A percentile compares a stretch with the other conserved stretches of the same genome.
phyloP scores from a whole-genome alignment of 371 early-diverging fungal genomes.

The Mucor saturninus region DNA sequence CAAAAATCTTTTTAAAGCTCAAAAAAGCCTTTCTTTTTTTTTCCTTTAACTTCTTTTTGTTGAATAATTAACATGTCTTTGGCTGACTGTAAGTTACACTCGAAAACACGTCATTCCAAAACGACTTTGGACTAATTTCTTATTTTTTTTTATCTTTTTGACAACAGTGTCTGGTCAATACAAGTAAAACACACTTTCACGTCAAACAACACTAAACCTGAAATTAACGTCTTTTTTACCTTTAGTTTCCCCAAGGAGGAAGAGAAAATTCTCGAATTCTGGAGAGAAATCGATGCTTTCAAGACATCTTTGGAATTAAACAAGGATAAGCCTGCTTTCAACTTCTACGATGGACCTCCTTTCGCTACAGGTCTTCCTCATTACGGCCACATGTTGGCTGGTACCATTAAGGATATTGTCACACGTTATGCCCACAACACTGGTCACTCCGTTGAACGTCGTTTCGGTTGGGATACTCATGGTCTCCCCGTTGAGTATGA shows the following conservation, averaged over 20 bases:
- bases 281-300: slow-evolving; percentile 99
- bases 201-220: background rate
- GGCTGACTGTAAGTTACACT: slow-evolving; percentile 47
- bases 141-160: background rate
- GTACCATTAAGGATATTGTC: slow-evolving; percentile 99
- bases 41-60: slow-evolving; percentile 8
- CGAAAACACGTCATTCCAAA: background rate
- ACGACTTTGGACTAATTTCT: background rate
- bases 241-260: slow-evolving; percentile 94
- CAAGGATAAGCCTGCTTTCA: slow-evolving; percentile 84
- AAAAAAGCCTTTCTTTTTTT: slow-evolving; percentile 12
- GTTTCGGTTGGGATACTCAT: slow-evolving; percentile 99
- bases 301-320: slow-evolving; percentile 92
- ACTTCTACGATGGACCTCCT: slow-evolving; percentile 99
- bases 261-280: slow-evolving; percentile 93
- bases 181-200: slow-evolving; percentile 41
- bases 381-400: slow-evolving; percentile 99
- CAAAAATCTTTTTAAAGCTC: slow-evolving; percentile 4
- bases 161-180: slow-evolving; percentile 55
- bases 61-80: slow-evolving; percentile 41
- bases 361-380: slow-evolving; percentile 99
- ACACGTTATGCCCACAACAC: slow-evolving; percentile 98
- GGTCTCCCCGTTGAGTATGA: slow-evolving; percentile 99
- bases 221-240: slow-evolving; percentile 19
- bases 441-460: slow-evolving; percentile 97